Conservation (phyloP, 257 asterid species). For the Agastache rugosa region DNA sequence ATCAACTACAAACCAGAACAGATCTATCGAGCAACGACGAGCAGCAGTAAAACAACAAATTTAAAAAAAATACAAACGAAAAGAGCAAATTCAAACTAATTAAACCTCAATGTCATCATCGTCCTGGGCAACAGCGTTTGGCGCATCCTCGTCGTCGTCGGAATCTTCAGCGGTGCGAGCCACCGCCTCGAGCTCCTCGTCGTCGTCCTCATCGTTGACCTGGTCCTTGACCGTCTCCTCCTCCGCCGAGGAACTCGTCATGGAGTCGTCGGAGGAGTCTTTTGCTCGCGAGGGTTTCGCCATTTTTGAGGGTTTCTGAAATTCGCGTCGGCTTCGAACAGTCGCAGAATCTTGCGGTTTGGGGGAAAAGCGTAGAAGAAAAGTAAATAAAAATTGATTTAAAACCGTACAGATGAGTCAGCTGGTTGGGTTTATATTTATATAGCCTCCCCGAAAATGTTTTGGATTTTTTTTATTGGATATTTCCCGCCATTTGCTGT, state of each 20-base stretch:
- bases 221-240: constrained; percentile 68
- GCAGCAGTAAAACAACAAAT: neutral
- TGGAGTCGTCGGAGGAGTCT: constrained; percentile 58
- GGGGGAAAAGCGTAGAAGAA: neutral
- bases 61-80: neutral
- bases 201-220: constrained; percentile 76
- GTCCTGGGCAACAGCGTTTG: constrained; percentile 44
- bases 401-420: neutral
- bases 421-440: constrained; percentile 37
- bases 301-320: constrained; percentile 51
- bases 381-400: neutral
- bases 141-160: constrained; percentile 62
- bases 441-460: constrained; percentile 39
- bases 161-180: constrained; percentile 83
- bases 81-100: neutral
- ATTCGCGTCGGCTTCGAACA: constrained; percentile 25
- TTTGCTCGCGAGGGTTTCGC: constrained; percentile 61
- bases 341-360: constrained; percentile 6
- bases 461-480: constrained; percentile 30
- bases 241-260: constrained; percentile 64
- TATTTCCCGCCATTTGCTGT: constrained; percentile 52
- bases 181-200: constrained; percentile 96
- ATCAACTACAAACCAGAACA: neutral
- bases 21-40: constrained; percentile 28
- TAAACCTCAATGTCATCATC: constrained; percentile 77